Evolutionary conservation across 805 yeast genomes (phyloP), one percentile per base, ranked within the genome.

Genomic region (Schwanniomyces sp.): DNA sequence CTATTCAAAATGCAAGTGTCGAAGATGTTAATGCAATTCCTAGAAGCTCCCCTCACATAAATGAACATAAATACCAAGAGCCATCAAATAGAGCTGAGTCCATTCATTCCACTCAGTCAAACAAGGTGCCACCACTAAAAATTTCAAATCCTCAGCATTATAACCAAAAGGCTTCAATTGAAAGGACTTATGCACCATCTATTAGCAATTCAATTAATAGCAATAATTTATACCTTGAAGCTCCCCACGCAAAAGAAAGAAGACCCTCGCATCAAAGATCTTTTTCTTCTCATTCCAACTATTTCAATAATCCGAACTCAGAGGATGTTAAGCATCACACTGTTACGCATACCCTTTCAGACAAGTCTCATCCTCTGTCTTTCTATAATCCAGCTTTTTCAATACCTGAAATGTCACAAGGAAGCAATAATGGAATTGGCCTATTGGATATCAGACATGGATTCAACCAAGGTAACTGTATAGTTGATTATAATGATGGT

Each of bases 401-500:
- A 17, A 41, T 21, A 10, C 40, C 44, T 12, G 29, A 36, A 32
- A 39, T 24, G 7, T 45, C 44, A 12, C 27, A 34, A 34, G 34
- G 34, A 7, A 39, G 40, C 9, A 50, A 43, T 21, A 52, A 49
- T 16, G 57, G 54, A 2, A 32, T 53, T 34, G 59, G 56, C 10
- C 29, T 54, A 9, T 39, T 53, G 17, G 59, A 50, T 11, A 47
- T 37, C 25, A 45, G 41, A n/a, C 21, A 48, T 34, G 36, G 45
- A 7, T n/a, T 11, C 41, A 45, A 34, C 24, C 44, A 40, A n/a
- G 44, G 28, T 17, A 59, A 63, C 36, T 52, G 61, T 11, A 55
- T 51, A 39, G 67, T 57, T 24, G 55, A 47, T 2, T 67, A 57
- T 49, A 60, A 58, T 38, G 70, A 61, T 16, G 70, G 61, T 6